Percentiles rank a stretch among this genome's conserved stretches.
These are phyloP conservation scores for Aspergillus wentii DNA, from an alignment of 495 filamentous ascomycete species.

Conservation along the genomic window DNA sequence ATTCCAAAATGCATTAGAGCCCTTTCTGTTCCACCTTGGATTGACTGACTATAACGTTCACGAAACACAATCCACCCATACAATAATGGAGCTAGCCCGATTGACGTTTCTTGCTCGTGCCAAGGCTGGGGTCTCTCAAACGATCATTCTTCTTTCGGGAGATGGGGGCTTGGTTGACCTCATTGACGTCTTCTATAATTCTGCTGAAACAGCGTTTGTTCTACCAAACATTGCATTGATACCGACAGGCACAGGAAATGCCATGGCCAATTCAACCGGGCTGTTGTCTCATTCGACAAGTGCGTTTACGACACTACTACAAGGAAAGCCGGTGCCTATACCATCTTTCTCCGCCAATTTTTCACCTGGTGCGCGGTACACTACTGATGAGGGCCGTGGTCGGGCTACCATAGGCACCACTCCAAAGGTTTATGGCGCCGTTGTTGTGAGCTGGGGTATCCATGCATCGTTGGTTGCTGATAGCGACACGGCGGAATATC, in stretches of 20 bases:
- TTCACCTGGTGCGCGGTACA: conserved; percentile 52
- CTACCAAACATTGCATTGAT: conserved; percentile 59
- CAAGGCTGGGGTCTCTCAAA: conserved; percentile 42
- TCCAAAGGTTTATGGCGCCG: conserved; percentile 58
- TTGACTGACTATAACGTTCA: conserved; percentile 43
- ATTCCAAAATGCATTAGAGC: conserved; percentile 52
- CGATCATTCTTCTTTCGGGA: conserved; percentile 73
- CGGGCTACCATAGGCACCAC: conserved; percentile 14
- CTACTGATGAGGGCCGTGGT: conserved; percentile 32
- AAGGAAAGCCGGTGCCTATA: conserved; percentile 43
- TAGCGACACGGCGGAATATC: conserved; percentile 74
- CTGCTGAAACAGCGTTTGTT: conserved; percentile 3
- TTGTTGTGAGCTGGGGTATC: conserved; percentile 83
- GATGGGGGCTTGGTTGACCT: conserved; percentile 81
- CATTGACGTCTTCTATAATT: conserved; percentile 57
- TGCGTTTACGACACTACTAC: conserved; percentile 36
- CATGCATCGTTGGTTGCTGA: conserved; percentile 85
- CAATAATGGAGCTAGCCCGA: conserved; percentile 56
- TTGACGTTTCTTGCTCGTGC: conserved; percentile 43
- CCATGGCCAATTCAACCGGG: conserved; percentile 66
- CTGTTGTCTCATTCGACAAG: conserved; percentile 21
- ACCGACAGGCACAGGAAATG: conserved; percentile 85
- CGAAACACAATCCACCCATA: conserved; percentile 51
- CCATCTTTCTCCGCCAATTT: conserved; percentile 58
- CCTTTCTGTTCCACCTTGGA: conserved; percentile 47